Percentiles rank a stretch among this genome's conserved stretches.
phyloP scores from a whole-genome alignment of 257 asterid genomes.

The Cinchona pubescens region DNA sequence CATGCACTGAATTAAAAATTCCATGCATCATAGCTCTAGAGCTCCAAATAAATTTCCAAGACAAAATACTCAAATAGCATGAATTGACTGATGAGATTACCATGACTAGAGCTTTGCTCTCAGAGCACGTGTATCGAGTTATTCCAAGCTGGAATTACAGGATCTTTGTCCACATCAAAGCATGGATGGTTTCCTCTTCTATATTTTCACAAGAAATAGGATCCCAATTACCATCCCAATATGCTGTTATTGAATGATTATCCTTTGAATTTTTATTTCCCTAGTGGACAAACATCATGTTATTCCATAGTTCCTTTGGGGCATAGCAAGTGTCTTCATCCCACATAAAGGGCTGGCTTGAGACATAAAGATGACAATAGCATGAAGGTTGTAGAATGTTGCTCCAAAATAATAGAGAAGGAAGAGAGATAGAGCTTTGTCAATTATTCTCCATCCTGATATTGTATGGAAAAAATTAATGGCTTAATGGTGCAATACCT shows the following conservation, averaged over 20 bases:
- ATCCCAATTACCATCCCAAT: constrained; percentile 82
- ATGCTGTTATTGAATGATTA: constrained; percentile 87
- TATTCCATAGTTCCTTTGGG: constrained; percentile 96
- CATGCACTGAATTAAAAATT: constrained; percentile 3
- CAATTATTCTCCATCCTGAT: background rate
- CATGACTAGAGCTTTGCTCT: constrained; percentile 68
- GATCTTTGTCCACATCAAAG: constrained; percentile 89
- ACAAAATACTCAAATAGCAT: background rate
- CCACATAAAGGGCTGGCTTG: constrained; percentile 88
- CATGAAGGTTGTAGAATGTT: constrained; percentile 3
- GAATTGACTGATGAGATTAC: constrained; percentile 26
- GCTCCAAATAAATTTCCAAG: background rate
- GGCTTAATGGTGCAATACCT: constrained; percentile 72
- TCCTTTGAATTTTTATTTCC: constrained; percentile 90
- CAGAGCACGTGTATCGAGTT: constrained; percentile 60
- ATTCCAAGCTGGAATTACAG: constrained; percentile 95
- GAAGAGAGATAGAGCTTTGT: background rate
- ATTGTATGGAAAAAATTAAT: constrained; percentile 1
- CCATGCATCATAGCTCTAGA: constrained; percentile 6
- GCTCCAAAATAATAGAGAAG: background rate
- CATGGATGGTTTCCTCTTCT: constrained; percentile 90
- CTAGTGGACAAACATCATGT: constrained; percentile 98
- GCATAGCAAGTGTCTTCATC: constrained; percentile 99
- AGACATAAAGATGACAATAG: constrained; percentile 28
- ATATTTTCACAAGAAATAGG: constrained; percentile 57